Conservation (phyloP, 164 flowering plant species). For the Piper longum region DNA sequence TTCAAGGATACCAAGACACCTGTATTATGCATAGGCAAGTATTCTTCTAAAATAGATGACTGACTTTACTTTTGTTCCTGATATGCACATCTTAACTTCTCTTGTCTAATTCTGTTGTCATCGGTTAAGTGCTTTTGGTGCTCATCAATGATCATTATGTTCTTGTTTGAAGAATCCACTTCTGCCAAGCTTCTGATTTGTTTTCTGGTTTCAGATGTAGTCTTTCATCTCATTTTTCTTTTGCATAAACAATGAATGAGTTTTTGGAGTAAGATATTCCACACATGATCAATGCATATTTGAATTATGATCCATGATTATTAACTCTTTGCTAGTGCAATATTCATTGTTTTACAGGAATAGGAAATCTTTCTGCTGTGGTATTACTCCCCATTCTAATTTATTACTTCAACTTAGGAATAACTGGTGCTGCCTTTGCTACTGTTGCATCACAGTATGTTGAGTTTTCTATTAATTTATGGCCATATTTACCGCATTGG, state of each 20-base stretch:
- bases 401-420: conserved; percentile 48
- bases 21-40: conserved; percentile 71
- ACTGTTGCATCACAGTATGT: conserved; percentile 88
- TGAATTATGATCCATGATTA: too few species aligned
- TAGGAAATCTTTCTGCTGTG: conserved; percentile 61
- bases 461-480: conserved; percentile 1
- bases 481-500: not conserved
- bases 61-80: too few species aligned
- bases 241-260: too few species aligned
- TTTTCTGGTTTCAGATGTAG: not conserved
- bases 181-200: not conserved
- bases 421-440: conserved; percentile 81
- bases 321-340: not conserved
- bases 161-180: not conserved
- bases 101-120: too few species aligned
- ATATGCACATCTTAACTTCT: too few species aligned
- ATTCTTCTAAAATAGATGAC: not conserved
- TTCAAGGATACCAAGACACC: conserved; percentile 94
- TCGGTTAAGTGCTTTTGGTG: not conserved
- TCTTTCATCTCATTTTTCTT: too few species aligned
- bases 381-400: conserved; percentile 66
- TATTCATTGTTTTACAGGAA: conserved; percentile 27
- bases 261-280: too few species aligned
- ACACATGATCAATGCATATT: not conserved
- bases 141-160: not conserved